Conservation (phyloP, 78 protist genomes). For the Abeoforma whisleri region DNA sequence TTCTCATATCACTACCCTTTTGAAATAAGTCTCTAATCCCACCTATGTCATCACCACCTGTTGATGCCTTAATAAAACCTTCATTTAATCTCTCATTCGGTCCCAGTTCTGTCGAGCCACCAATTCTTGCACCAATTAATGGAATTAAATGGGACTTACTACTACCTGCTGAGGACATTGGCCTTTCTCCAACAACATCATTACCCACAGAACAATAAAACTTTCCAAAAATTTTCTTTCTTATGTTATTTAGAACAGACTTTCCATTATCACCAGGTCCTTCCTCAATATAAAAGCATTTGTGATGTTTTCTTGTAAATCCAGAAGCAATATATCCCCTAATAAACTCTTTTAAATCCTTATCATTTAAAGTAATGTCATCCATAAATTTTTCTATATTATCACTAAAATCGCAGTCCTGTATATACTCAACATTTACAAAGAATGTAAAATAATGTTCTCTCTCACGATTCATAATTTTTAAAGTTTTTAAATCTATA, state of each 20-base stretch:
- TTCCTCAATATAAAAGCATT: background rate
- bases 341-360: background rate
- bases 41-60: background rate
- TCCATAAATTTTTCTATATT: background rate
- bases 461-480: background rate
- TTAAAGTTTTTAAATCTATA: background rate
- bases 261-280: background rate
- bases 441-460: background rate
- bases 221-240: background rate
- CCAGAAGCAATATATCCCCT: background rate
- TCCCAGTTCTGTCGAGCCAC: background rate
- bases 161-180: background rate
- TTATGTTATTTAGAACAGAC: background rate
- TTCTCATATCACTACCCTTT: background rate
- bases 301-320: background rate
- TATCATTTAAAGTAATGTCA: too few relatives aligned
- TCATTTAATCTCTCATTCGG: background rate
- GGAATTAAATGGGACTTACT: background rate
- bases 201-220: background rate
- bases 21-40: background rate
- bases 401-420: background rate
- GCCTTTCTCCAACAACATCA: background rate
- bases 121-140: background rate
- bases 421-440: background rate
- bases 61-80: background rate